Percentiles rank a stretch among this genome's conserved stretches.
Conservation (phyloP, 1,284 basidiomycete genomes). For the Tilletiopsis washingtonensis region DNA sequence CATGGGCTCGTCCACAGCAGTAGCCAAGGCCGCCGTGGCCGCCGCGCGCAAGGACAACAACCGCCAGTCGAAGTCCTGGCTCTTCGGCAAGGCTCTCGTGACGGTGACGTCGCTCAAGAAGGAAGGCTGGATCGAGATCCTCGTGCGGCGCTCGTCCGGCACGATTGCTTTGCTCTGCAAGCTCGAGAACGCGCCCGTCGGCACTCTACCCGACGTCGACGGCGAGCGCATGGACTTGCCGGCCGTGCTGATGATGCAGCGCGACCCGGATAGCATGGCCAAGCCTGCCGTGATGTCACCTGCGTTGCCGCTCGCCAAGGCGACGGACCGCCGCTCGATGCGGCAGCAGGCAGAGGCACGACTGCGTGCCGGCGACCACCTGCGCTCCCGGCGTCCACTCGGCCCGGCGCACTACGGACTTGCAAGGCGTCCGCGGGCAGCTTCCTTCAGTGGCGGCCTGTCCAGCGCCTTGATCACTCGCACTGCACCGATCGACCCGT, state of each 20-base stretch:
- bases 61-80: conserved; percentile 62
- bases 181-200: conserved; percentile 65
- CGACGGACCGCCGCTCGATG: not conserved
- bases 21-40: not conserved
- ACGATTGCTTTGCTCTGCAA: conserved; percentile 75
- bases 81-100: conserved; percentile 76
- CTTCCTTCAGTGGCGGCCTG: conserved; percentile 63
- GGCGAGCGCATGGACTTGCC: conserved; percentile 61
- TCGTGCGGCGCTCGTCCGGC: conserved; percentile 80
- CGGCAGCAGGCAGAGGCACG: conserved; percentile 14
- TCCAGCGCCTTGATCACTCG: not conserved
- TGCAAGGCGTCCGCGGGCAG: conserved; percentile 50
- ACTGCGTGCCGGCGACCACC: conserved; percentile 22
- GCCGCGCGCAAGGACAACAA: not conserved
- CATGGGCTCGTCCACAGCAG: conserved; percentile 37
- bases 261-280: conserved; percentile 48
- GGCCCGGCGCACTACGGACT: conserved; percentile 29
- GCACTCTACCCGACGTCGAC: conserved; percentile 36
- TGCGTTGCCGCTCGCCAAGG: not conserved
- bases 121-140: conserved; percentile 81
- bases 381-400: conserved; percentile 15
- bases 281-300: conserved; percentile 17
- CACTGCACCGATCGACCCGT: not conserved
- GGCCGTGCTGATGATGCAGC: conserved; percentile 66
- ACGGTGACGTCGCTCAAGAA: conserved; percentile 69